phyloP scores from a whole-genome alignment of 345 rosid genomes.

The Corymbia maculata region DNA sequence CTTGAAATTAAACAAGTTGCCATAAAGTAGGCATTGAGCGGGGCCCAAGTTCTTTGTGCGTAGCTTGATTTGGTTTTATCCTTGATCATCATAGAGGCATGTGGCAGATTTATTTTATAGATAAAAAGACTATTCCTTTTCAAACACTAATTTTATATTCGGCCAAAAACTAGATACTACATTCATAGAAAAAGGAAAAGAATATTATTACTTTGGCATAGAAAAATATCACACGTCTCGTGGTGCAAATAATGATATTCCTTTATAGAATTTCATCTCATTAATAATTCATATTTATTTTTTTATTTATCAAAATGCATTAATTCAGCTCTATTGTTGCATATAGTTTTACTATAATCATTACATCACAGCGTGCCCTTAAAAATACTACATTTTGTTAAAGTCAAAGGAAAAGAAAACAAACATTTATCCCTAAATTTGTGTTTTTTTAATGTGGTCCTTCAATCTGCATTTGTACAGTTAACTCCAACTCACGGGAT shows the following conservation, averaged over 20 bases:
- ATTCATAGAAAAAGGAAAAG: background rate
- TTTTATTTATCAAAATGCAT: background rate
- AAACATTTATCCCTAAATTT: background rate
- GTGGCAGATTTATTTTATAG: background rate
- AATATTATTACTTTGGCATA: background rate
- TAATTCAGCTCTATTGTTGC: background rate
- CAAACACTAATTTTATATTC: background rate
- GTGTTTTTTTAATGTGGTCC: background rate
- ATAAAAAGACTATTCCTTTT: background rate
- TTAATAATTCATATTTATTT: background rate
- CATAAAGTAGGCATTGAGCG: background rate
- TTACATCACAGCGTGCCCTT: background rate
- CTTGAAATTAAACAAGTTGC: background rate
- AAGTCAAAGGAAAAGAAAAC: background rate
- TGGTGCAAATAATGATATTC: background rate
- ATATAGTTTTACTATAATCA: background rate
- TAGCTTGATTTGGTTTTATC: background rate
- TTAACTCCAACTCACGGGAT: background rate
- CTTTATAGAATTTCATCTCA: background rate
- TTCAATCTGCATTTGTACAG: background rate
- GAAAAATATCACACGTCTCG: background rate
- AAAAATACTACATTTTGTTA: background rate
- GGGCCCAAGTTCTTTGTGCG: background rate
- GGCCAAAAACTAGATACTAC: background rate
- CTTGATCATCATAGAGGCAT: background rate